phyloP scores from a whole-genome alignment of 2,329 filamentous ascomycete genomes.

The Phyllosticta paracitricarpa region DNA sequence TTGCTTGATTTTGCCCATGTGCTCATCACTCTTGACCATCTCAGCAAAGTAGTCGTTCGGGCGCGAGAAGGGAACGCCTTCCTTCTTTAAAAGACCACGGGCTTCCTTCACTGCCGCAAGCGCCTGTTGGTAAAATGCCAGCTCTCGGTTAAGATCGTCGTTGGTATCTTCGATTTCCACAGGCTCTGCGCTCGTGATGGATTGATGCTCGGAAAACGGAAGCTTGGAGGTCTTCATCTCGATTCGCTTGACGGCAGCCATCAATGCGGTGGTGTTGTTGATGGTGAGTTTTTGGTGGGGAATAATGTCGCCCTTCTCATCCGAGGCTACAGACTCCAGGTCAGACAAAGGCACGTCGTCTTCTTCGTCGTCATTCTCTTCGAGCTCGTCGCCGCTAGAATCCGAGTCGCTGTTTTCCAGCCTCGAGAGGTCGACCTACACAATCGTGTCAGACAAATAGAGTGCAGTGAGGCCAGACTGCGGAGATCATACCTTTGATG shows the following conservation, averaged over 20 bases:
- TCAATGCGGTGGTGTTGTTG: conserved; percentile 88
- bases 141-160: conserved; percentile 84
- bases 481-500: conserved; percentile 1
- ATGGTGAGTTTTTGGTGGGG: conserved; percentile 90
- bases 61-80: conserved; percentile 75
- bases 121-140: conserved; percentile 86
- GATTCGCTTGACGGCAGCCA: conserved; percentile 70
- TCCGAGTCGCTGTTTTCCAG: conserved; percentile 29
- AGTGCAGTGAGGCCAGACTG: not conserved
- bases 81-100: conserved; percentile 64
- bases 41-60: conserved; percentile 96
- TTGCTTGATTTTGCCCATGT: conserved; percentile 93
- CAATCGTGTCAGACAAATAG: not conserved
- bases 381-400: conserved; percentile 21
- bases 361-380: conserved; percentile 48
- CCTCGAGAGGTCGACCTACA: conserved; percentile 18
- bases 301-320: conserved; percentile 76
- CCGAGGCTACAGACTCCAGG: conserved; percentile 65
- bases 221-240: conserved; percentile 57
- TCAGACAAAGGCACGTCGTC: conserved; percentile 79
- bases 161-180: conserved; percentile 73
- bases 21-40: conserved; percentile 95
- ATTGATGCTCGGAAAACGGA: conserved; percentile 76
- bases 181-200: conserved; percentile 56
- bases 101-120: conserved; percentile 67